phyloP scores from a whole-genome alignment of 371 early-diverging fungal genomes.

The Apophysomyces ossiformis region DNA sequence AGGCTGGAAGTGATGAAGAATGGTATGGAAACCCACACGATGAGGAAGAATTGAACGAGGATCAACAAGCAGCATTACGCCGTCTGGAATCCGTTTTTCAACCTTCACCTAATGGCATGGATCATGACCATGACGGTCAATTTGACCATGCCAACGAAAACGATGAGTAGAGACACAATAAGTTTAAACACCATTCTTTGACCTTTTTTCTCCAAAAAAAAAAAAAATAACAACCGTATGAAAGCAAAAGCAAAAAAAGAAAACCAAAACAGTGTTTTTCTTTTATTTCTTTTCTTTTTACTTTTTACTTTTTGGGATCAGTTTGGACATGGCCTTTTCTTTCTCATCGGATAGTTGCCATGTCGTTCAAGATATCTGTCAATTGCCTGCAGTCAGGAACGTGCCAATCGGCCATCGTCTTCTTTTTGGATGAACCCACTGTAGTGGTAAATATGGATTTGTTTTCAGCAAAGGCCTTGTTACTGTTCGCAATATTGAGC shows the following conservation, averaged over 20 bases:
- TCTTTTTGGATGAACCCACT: conserved; percentile 65
- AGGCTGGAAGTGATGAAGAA: conserved; percentile 44
- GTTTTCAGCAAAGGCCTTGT: not conserved
- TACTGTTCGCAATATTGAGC: not conserved
- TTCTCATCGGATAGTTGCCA: not conserved
- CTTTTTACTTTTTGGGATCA: not conserved
- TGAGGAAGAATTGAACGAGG: conserved; percentile 45
- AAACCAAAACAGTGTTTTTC: not conserved
- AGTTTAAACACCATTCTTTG: not conserved
- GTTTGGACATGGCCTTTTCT: too few relatives aligned
- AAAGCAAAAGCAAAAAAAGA: conserved; percentile 11
- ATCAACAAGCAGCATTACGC: conserved; percentile 52
- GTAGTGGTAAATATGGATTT: conserved; percentile 28
- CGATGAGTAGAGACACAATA: conserved; percentile 4
- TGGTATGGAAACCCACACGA: conserved; percentile 52
- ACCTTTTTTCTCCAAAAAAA: not conserved
- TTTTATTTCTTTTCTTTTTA: not conserved
- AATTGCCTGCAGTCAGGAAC: conserved; percentile 39
- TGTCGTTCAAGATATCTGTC: conserved; percentile 1
- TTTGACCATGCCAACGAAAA: conserved; percentile 24
- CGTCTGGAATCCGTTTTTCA: conserved; percentile 47
- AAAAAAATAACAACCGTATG: not conserved
- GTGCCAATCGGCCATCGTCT: conserved; percentile 85
- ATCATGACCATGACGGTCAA: conserved; percentile 10
- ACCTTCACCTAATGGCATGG: conserved; percentile 15